Percentiles rank a stretch among this genome's conserved stretches.
Conservation (phyloP, 1,139 yeast genomes). For the Yamadazyma triangularis region DNA sequence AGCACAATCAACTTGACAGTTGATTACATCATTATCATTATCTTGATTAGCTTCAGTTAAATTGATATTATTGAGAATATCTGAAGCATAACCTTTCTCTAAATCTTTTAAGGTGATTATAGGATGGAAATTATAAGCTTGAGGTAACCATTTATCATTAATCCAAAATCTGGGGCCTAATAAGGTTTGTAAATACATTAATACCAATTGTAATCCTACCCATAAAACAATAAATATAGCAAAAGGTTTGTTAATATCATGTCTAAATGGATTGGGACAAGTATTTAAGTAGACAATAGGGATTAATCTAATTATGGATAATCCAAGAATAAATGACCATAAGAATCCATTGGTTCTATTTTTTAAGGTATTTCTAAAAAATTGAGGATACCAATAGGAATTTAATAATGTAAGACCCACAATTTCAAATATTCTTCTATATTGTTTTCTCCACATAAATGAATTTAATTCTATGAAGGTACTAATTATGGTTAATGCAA, state of each 20-base stretch:
- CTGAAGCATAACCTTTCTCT: slow-evolving; percentile 51
- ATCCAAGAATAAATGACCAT: slow-evolving; percentile 70
- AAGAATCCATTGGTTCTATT: slow-evolving; percentile 64
- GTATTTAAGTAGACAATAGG: slow-evolving; percentile 65
- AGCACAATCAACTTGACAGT: slow-evolving; percentile 62
- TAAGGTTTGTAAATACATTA: slow-evolving; percentile 57
- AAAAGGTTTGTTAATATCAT: slow-evolving; percentile 51
- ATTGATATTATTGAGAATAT: slow-evolving; percentile 20
- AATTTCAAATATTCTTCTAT: slow-evolving; percentile 58
- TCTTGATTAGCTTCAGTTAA: slow-evolving; percentile 13
- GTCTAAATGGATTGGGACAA: slow-evolving; percentile 42
- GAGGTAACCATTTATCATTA: slow-evolving; percentile 68
- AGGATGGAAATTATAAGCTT: slow-evolving; percentile 80
- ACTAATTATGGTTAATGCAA: slow-evolving; percentile 54
- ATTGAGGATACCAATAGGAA: slow-evolving; percentile 91
- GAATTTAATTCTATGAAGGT: slow-evolving; percentile 57
- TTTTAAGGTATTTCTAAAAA: slow-evolving; percentile 68
- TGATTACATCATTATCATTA: slow-evolving; percentile 18
- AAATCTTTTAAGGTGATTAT: slow-evolving; percentile 55
- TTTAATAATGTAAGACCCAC: slow-evolving; percentile 47
- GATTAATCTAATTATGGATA: slow-evolving; percentile 54
- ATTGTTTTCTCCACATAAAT: slow-evolving; percentile 56
- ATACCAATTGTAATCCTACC: slow-evolving; percentile 51
- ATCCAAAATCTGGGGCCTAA: slow-evolving; percentile 83
- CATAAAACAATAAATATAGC: slow-evolving; percentile 44